Conservation (phyloP, 2,329 filamentous ascomycete genomes). For the Scortechinia acanthostroma region DNA sequence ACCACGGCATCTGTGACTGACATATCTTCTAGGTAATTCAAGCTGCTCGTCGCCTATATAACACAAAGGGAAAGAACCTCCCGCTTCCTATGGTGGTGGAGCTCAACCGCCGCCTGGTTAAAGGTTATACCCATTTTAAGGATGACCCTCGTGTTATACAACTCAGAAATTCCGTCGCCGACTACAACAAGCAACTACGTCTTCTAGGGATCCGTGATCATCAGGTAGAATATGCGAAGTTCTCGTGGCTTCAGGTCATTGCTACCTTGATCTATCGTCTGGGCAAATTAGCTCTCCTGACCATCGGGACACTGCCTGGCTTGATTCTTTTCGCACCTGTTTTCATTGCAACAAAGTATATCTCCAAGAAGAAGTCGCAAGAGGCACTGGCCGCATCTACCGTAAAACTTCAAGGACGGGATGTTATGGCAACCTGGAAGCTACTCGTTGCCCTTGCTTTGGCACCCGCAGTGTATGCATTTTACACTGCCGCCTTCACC, state of each 20-base stretch:
- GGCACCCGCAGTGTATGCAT: constrained; percentile 73
- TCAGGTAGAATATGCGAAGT: constrained; percentile 84
- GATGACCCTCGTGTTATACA: constrained; percentile 76
- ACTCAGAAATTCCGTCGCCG: constrained; percentile 68
- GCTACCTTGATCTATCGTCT: constrained; percentile 74
- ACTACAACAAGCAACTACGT: constrained; percentile 81
- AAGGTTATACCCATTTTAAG: constrained; percentile 88
- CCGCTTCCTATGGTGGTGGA: constrained; percentile 89
- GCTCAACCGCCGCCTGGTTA: constrained; percentile 81
- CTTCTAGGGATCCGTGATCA: constrained; percentile 86
- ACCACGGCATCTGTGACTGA: background rate
- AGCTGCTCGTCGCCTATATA: constrained; percentile 86
- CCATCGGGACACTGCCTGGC: constrained; percentile 77
- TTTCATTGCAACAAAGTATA: constrained; percentile 76
- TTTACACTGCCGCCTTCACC: constrained; percentile 70
- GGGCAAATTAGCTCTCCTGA: constrained; percentile 69
- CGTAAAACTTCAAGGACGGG: constrained; percentile 80
- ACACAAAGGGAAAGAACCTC: constrained; percentile 75
- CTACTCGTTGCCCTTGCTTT: constrained; percentile 79
- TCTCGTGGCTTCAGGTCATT: constrained; percentile 71
- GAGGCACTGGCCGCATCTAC: constrained; percentile 78
- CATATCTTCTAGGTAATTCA: constrained; percentile 49
- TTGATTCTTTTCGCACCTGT: constrained; percentile 81
- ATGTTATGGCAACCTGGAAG: constrained; percentile 93
- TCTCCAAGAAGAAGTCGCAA: constrained; percentile 74